These are phyloP conservation scores for Colletotrichum eremochloae DNA, from an alignment of 2,329 filamentous ascomycete species.

Conservation along the genomic window DNA sequence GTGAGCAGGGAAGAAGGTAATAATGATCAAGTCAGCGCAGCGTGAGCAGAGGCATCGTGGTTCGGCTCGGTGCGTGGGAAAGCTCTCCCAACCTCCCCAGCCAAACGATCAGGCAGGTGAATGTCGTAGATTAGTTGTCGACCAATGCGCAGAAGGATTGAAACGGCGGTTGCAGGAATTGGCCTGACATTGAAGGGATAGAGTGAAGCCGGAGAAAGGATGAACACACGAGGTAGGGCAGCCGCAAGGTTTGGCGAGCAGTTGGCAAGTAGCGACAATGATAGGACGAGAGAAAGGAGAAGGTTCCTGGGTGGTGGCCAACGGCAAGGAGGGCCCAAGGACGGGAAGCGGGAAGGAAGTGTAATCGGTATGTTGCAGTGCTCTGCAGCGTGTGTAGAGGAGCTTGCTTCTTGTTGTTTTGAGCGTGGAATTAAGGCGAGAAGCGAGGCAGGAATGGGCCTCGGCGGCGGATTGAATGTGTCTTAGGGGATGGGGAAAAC, in stretches of 20 bases:
- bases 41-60: conserved; percentile 39
- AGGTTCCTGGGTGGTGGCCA: conserved; percentile 27
- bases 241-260: conserved; percentile 21
- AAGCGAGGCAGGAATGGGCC: conserved; percentile 27
- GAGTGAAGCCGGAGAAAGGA: conserved; percentile 40
- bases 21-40: conserved; percentile 36
- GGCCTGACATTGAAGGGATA: conserved; percentile 41
- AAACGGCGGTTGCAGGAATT: conserved; percentile 37
- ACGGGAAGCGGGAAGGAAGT: conserved; percentile 5
- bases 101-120: conserved; percentile 27
- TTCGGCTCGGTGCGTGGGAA: conserved; percentile 27
- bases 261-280: conserved; percentile 28
- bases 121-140: conserved; percentile 31
- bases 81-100: conserved; percentile 32
- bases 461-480: conserved; percentile 26
- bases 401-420: conserved; percentile 20
- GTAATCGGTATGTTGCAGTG: neutral
- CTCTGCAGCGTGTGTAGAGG: neutral
- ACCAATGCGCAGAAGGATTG: conserved; percentile 38
- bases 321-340: conserved; percentile 33
- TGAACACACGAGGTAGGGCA: conserved; percentile 38
- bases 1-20: conserved; percentile 8
- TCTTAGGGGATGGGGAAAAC: conserved; percentile 32
- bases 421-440: neutral
- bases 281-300: conserved; percentile 37